Conservation (phyloP, 306 rosid species). For the Ammopiptanthus mongolicus region DNA sequence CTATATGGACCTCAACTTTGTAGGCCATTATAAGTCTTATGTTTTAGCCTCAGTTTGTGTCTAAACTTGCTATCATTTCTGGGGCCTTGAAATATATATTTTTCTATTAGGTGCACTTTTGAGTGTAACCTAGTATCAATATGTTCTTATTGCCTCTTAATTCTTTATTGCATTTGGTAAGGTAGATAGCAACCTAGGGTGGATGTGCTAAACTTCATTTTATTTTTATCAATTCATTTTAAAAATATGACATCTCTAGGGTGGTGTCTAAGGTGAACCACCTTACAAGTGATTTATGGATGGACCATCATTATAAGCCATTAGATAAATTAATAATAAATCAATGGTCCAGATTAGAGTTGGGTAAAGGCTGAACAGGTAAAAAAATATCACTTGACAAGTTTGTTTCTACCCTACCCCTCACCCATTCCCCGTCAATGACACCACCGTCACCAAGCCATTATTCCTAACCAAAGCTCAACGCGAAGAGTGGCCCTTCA, state of each 20-base stretch:
- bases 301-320: too few species aligned
- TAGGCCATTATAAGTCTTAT: slow-evolving; percentile 43
- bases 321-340: too few species aligned
- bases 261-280: too few species aligned
- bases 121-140: slow-evolving; percentile 24
- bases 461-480: too few species aligned
- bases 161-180: slow-evolving; percentile 21
- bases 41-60: slow-evolving; percentile 34
- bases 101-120: slow-evolving; percentile 20
- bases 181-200: neutral
- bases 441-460: too few species aligned
- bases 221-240: neutral
- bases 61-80: slow-evolving; percentile 34
- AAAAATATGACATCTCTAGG: neutral
- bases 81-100: slow-evolving; percentile 22
- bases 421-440: too few species aligned
- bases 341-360: too few species aligned
- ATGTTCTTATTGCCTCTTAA: neutral
- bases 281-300: too few species aligned
- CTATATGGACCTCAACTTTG: slow-evolving; percentile 28
- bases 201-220: neutral
- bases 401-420: too few species aligned
- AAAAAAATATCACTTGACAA: too few species aligned
- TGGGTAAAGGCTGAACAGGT: too few species aligned
- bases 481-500: too few species aligned